Percentiles rank a stretch among this genome's conserved stretches.
Evolutionary conservation across 768 basidiomycete species (phyloP).

Genomic region (Naganishia randhawae): DNA sequence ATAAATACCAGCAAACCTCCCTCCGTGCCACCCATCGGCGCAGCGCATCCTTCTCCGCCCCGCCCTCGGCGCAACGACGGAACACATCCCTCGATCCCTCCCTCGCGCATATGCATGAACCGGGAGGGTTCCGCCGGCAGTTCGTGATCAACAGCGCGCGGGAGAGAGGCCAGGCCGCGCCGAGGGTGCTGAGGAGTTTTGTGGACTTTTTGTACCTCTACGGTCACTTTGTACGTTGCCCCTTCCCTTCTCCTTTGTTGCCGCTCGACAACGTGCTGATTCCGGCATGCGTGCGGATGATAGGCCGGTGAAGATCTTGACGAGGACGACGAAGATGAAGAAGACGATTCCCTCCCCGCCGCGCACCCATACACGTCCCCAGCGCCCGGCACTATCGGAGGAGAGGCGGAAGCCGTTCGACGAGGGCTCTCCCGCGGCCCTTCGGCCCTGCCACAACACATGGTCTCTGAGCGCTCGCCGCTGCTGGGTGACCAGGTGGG

Average conservation of each 20-base stretch:
- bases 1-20: slow-evolving; percentile 82
- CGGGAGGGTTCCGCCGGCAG: slow-evolving; percentile 88
- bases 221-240: slow-evolving; percentile 81
- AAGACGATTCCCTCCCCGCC: background rate
- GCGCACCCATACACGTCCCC: slow-evolving; percentile 2
- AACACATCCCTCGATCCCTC: slow-evolving; percentile 58
- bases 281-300: background rate
- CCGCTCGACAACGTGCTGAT: no score
- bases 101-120: slow-evolving; percentile 90
- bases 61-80: slow-evolving; percentile 29
- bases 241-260: no score
- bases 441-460: slow-evolving; percentile 41
- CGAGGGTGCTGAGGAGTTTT: slow-evolving; percentile 68
- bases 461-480: slow-evolving; percentile 39
- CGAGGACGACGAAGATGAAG: slow-evolving; percentile 64
- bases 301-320: slow-evolving; percentile 84
- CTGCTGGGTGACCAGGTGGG: slow-evolving; percentile 36
- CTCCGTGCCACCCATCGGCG: slow-evolving; percentile 61
- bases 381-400: no score
- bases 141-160: slow-evolving; percentile 71
- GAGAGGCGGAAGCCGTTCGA: slow-evolving; percentile 20
- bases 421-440: slow-evolving; percentile 35
- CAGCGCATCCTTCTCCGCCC: slow-evolving; percentile 62
- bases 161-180: slow-evolving; percentile 63
- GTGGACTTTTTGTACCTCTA: slow-evolving; percentile 92